Percentiles rank a stretch among this genome's conserved stretches.
phyloP scores from a whole-genome alignment of 768 basidiomycete species.

The Daedaleopsis nitida region DNA sequence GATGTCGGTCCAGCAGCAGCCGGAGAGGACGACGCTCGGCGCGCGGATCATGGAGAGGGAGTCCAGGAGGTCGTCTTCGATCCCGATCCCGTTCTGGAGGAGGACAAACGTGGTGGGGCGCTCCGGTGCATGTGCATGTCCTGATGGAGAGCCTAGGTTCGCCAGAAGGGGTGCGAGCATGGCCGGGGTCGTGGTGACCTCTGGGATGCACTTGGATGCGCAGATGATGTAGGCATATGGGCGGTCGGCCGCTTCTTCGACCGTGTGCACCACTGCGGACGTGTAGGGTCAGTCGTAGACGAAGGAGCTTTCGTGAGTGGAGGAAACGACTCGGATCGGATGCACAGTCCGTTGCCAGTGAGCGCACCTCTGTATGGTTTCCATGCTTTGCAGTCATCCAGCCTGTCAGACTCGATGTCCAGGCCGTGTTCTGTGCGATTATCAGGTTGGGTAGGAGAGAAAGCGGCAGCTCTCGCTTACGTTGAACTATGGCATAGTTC shows the following conservation, averaged over 20 bases:
- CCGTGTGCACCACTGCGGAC: slow-evolving; percentile 24
- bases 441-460: background rate
- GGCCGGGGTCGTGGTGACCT: slow-evolving; percentile 25
- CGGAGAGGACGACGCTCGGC: slow-evolving; percentile 28
- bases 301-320: background rate
- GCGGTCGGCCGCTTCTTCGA: slow-evolving; percentile 34
- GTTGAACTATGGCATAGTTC: slow-evolving; percentile 21
- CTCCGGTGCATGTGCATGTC: background rate
- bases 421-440: slow-evolving; percentile 24
- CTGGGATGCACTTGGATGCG: slow-evolving; percentile 31
- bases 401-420: slow-evolving; percentile 24
- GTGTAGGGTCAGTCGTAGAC: too few species aligned
- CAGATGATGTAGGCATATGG: slow-evolving; percentile 31
- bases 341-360: background rate
- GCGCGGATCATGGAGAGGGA: slow-evolving; percentile 6
- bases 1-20: slow-evolving; percentile 37
- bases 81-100: slow-evolving; percentile 39
- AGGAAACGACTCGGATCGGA: background rate
- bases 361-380: slow-evolving; percentile 25
- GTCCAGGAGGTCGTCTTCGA: slow-evolving; percentile 29
- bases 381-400: slow-evolving; percentile 23
- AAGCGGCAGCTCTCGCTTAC: background rate
- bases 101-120: slow-evolving; percentile 30
- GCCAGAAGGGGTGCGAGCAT: slow-evolving; percentile 31
- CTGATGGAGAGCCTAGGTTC: background rate